Evolutionary conservation across 2,329 filamentous ascomycete species (phyloP), one percentile per base, ranked within the genome.

Genomic region (Dothistroma pini): DNA sequence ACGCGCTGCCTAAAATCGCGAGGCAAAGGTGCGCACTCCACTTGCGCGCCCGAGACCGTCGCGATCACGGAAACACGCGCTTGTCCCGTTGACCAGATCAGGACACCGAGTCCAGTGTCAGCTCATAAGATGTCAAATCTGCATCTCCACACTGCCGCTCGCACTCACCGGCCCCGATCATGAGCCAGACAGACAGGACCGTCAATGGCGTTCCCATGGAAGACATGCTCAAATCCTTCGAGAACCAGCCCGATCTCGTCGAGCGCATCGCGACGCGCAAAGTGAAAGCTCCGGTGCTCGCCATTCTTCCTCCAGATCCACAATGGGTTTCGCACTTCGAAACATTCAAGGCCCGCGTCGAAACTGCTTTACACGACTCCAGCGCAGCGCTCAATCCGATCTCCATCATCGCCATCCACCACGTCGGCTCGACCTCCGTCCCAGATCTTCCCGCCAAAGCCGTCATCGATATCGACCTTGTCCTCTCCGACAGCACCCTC

Each of bases 391-490:
- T 1, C 12, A 54, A 34, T 19, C n/a, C n/a, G 49, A 59, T 65
- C 21, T 64, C 76, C 4, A 65, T 70, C 38, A 63, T 74, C n/a
- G 67, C 70, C 22, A 71, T 84, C 56, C 65, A 72, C 19, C 82
- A 84, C 66, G 74, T 79, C 34, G 82, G 82, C 29, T 83, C 80
- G 12, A 84, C 83, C 31, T 80, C 79, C 55, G 74, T 84, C 7
- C 79, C 80, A 0, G 72, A 70, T 8, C 75, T 84, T 3, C 74
- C 79, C 0, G 82, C 83, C 51, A 84, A 84, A 71, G 73, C 75
- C 32, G 71, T 83, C 52, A 80, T 84, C 52, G 82, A 84, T 67
- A 75, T 84, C 31, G 83, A 84, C 65, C 70, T 84, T 9, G 73
- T 78, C 3, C 74, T 84, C 8, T 53, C 66, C 2, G 48, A 59